phyloP scores from a whole-genome alignment of 306 rosid genomes.

The Sicyos edulis region DNA sequence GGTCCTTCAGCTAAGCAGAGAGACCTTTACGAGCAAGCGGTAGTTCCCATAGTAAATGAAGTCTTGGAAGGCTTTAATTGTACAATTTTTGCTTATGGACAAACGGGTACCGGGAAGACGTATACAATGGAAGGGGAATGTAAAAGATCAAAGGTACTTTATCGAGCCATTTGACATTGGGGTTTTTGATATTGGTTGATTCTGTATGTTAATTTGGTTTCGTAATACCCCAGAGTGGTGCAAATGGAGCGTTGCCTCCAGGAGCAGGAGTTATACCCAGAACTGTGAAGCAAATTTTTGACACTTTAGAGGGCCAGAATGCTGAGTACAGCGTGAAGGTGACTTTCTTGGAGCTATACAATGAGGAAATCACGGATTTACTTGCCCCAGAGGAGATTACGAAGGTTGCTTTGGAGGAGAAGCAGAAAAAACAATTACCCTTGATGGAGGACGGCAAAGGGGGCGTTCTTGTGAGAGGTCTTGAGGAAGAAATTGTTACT shows the following conservation, averaged over 20 bases:
- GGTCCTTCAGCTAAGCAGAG: constrained; percentile 81
- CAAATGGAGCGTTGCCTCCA: constrained; percentile 76
- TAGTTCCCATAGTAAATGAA: constrained; percentile 77
- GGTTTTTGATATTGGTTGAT: background rate
- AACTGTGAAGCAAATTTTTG: constrained; percentile 89
- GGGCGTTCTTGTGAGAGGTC: constrained; percentile 90
- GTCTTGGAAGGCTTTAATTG: constrained; percentile 89
- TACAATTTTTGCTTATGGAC: constrained; percentile 90
- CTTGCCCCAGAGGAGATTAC: constrained; percentile 90
- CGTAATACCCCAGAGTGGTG: constrained; percentile 51
- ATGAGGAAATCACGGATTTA: constrained; percentile 87
- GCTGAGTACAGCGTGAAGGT: constrained; percentile 94
- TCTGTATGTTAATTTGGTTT: constrained; percentile 4
- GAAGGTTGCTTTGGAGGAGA: constrained; percentile 62
- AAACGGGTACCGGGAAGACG: constrained; percentile 91
- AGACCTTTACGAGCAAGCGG: constrained; percentile 83
- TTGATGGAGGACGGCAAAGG: constrained; percentile 98
- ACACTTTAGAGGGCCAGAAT: constrained; percentile 81
- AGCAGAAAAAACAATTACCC: constrained; percentile 84
- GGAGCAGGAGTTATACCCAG: constrained; percentile 93
- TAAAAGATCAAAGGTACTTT: constrained; percentile 70
- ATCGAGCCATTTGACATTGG: background rate
- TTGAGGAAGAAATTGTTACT: constrained; percentile 85
- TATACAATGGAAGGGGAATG: constrained; percentile 97
- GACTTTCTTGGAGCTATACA: constrained; percentile 80